Evolutionary conservation across 164 flowering plant genomes (phyloP).

Genomic region (Tetracentron sinense): DNA sequence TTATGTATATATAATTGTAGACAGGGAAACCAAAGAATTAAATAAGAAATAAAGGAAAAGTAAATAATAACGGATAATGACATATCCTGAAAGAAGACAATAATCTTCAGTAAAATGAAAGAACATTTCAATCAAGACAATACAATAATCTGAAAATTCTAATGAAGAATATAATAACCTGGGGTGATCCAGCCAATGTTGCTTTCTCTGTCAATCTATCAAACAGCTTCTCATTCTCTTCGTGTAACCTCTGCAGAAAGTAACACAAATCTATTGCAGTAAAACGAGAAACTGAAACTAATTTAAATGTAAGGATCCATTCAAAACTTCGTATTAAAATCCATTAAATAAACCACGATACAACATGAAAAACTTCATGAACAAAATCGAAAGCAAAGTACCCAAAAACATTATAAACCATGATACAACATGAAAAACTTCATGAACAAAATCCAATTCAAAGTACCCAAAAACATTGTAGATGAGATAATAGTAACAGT

Average conservation of each 20-base stretch:
- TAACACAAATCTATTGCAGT: constrained; percentile 5
- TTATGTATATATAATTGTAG: no score
- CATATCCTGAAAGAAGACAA: background rate
- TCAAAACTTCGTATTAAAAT: no score
- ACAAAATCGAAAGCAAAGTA: no score
- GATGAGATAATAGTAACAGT: no score
- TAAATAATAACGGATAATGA: background rate
- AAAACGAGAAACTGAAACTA: background rate
- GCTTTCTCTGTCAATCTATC: constrained; percentile 85
- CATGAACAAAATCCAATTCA: no score
- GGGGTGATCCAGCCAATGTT: constrained; percentile 50
- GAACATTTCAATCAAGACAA: background rate
- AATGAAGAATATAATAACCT: constrained; percentile 40
- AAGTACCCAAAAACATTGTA: no score
- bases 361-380: no score
- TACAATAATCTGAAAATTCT: background rate
- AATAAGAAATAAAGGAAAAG: background rate
- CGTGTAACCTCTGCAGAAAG: constrained; percentile 79
- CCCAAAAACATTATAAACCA: no score
- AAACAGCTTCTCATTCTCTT: constrained; percentile 95
- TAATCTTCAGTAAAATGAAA: background rate
- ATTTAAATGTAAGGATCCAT: no score
- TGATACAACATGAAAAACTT: no score
- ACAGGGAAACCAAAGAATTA: no score
- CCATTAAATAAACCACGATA: no score